These are phyloP conservation scores for Letharia lupina DNA, from an alignment of 495 filamentous ascomycete species.

Conservation along the genomic window DNA sequence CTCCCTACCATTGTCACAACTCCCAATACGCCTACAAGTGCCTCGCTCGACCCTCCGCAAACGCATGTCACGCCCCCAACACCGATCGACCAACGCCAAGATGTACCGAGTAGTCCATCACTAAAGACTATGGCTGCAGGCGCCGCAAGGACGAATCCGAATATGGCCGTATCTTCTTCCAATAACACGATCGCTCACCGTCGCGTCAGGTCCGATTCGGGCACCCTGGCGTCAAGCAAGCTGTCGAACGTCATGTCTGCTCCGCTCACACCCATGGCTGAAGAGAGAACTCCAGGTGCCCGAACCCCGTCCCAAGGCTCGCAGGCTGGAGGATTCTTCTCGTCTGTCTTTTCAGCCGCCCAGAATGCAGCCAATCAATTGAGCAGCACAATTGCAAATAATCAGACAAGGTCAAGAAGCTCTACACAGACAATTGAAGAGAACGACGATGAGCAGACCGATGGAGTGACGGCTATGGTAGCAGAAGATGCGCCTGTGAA, in stretches of 20 bases:
- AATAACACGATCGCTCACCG: constrained; percentile 73
- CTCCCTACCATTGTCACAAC: constrained; percentile 18
- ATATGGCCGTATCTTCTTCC: constrained; percentile 33
- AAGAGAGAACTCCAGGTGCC: constrained; percentile 48
- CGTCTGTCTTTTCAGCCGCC: constrained; percentile 81
- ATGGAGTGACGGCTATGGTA: constrained; percentile 21
- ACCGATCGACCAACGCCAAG: constrained; percentile 33
- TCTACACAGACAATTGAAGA: constrained; percentile 25
- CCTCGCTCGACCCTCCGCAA: constrained; percentile 36
- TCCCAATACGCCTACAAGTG: constrained; percentile 40
- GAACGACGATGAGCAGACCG: constrained; percentile 27
- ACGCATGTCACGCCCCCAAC: constrained; percentile 52
- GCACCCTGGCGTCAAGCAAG: constrained; percentile 70
- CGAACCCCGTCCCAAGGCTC: constrained; percentile 35
- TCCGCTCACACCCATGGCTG: constrained; percentile 62
- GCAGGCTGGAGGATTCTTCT: constrained; percentile 71
- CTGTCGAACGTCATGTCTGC: constrained; percentile 71
- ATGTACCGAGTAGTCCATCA: constrained; percentile 19
- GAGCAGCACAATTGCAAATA: constrained; percentile 69
- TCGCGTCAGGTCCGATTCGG: constrained; percentile 57
- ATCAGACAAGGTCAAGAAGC: constrained; percentile 35
- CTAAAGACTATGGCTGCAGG: constrained; percentile 4
- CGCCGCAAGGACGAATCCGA: constrained; percentile 18
- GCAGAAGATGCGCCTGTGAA: constrained; percentile 29
- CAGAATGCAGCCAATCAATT: constrained; percentile 89